These are phyloP conservation scores for Epichloe glyceriae DNA, from an alignment of 2,329 filamentous ascomycete genomes.

Conservation along the genomic window DNA sequence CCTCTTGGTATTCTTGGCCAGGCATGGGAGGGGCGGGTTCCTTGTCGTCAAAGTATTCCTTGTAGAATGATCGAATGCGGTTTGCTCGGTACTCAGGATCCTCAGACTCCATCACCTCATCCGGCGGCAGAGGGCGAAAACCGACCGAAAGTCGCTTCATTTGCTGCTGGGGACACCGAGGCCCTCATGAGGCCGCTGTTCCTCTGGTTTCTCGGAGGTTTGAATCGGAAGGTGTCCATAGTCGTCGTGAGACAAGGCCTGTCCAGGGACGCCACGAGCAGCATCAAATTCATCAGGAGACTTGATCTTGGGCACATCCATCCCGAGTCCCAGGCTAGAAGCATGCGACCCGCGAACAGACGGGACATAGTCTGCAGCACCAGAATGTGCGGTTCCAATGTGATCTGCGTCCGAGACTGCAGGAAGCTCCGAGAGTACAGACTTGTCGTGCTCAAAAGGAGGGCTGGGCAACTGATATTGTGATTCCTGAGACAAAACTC, in stretches of 20 bases:
- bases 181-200: constrained; percentile 19
- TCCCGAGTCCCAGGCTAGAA: constrained; percentile 23
- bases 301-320: constrained; percentile 20
- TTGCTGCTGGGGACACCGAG: constrained; percentile 41
- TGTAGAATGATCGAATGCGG: constrained; percentile 96
- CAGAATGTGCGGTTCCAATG: constrained; percentile 10
- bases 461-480: constrained; percentile 12
- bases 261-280: background rate
- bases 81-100: constrained; percentile 92
- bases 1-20: constrained; percentile 51
- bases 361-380: constrained; percentile 11
- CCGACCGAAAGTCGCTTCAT: constrained; percentile 52
- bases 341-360: constrained; percentile 15
- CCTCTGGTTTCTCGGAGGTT: constrained; percentile 21
- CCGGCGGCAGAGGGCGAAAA: constrained; percentile 75
- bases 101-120: constrained; percentile 65
- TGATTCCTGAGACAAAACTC: constrained; percentile 17
- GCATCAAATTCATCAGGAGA: constrained; percentile 12
- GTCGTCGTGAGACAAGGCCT: constrained; percentile 6
- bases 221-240: constrained; percentile 14
- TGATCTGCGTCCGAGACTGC: constrained; percentile 6
- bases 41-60: constrained; percentile 95
- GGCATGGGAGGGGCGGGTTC: constrained; percentile 29
- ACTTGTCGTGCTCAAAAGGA: constrained; percentile 7
- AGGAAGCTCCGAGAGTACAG: constrained; percentile 8